Evolutionary conservation across 1,284 basidiomycete genomes (phyloP).

Genomic region (Cutaneotrichosporon curvatum): DNA sequence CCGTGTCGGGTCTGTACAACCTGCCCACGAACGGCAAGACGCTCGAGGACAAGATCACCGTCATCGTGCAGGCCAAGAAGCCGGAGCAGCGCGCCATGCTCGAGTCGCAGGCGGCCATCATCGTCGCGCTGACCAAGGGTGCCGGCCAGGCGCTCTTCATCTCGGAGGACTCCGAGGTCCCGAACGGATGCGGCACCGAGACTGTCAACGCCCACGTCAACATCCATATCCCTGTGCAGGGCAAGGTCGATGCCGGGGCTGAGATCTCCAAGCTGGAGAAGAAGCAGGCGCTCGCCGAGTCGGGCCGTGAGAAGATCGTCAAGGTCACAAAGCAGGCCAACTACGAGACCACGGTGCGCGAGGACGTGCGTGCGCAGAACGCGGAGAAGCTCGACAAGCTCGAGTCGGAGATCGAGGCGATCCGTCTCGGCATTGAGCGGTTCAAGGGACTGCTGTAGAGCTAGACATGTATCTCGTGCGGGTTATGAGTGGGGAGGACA

Average conservation of each 20-base stretch:
- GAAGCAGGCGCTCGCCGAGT: slow-evolving; percentile 64
- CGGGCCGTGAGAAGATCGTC: slow-evolving; percentile 66
- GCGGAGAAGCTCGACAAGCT: slow-evolving; percentile 56
- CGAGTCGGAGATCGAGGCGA: slow-evolving; percentile 43
- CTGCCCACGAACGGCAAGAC: slow-evolving; percentile 66
- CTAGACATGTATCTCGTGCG: background rate
- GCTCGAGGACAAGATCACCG: slow-evolving; percentile 49
- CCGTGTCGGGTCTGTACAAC: slow-evolving; percentile 84
- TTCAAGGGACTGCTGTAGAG: slow-evolving; percentile 39
- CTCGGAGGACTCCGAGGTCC: slow-evolving; percentile 55
- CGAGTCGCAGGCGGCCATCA: slow-evolving; percentile 64
- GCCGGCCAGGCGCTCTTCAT: slow-evolving; percentile 66
- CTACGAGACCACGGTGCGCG: slow-evolving; percentile 71
- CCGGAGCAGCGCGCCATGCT: slow-evolving; percentile 62
- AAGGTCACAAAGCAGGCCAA: slow-evolving; percentile 68
- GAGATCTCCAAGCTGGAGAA: slow-evolving; percentile 83
- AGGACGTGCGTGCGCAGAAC: slow-evolving; percentile 64
- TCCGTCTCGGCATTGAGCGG: slow-evolving; percentile 42
- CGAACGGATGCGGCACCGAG: slow-evolving; percentile 78
- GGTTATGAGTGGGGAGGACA: no score
- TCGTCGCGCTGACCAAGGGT: slow-evolving; percentile 80
- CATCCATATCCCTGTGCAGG: slow-evolving; percentile 78
- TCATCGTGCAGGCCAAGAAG: slow-evolving; percentile 68
- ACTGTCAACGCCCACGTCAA: slow-evolving; percentile 69
- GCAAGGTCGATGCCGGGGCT: slow-evolving; percentile 71